Conservation (phyloP, 2,329 filamentous ascomycete genomes). For the Byssochlamys sp. region DNA sequence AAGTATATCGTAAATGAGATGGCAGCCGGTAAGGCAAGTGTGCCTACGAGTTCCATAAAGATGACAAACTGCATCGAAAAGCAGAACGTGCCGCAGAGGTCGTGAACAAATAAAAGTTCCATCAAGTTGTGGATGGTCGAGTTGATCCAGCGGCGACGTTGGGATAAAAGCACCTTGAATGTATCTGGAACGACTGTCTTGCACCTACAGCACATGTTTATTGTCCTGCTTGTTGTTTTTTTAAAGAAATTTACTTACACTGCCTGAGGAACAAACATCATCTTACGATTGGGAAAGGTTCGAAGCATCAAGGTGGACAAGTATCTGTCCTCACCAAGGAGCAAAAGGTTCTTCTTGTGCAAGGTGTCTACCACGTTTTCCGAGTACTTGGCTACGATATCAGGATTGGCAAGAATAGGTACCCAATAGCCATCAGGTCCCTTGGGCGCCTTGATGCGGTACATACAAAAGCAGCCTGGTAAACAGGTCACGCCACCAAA, state of each 20-base stretch:
- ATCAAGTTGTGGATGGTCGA: constrained; percentile 97
- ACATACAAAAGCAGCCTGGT: constrained; percentile 99
- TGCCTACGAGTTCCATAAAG: constrained; percentile 88
- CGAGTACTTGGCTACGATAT: constrained; percentile 97
- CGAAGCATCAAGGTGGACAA: constrained; percentile 94
- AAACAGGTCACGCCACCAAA: constrained; percentile 98
- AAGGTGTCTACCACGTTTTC: constrained; percentile 99
- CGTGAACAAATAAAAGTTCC: constrained; percentile 88
- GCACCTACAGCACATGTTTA: too few species aligned
- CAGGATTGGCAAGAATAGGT: constrained; percentile 92
- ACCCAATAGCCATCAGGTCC: constrained; percentile 99
- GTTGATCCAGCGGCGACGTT: constrained; percentile 97
- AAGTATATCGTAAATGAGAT: constrained; percentile 97
- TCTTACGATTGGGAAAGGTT: constrained; percentile 97
- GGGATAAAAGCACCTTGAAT: constrained; percentile 85
- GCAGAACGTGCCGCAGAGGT: constrained; percentile 96
- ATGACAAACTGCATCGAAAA: constrained; percentile 99
- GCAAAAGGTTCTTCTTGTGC: too few species aligned
- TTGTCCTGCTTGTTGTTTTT: too few species aligned
- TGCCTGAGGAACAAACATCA: constrained; percentile 94
- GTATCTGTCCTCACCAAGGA: constrained; percentile 89
- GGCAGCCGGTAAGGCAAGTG: constrained; percentile 85
- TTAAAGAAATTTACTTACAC: too few species aligned
- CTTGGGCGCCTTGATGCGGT: constrained; percentile 97
- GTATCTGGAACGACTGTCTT: constrained; percentile 92